Conservation (phyloP, 352 stramenopile genomes). For the Thalassiosira pacifica region DNA sequence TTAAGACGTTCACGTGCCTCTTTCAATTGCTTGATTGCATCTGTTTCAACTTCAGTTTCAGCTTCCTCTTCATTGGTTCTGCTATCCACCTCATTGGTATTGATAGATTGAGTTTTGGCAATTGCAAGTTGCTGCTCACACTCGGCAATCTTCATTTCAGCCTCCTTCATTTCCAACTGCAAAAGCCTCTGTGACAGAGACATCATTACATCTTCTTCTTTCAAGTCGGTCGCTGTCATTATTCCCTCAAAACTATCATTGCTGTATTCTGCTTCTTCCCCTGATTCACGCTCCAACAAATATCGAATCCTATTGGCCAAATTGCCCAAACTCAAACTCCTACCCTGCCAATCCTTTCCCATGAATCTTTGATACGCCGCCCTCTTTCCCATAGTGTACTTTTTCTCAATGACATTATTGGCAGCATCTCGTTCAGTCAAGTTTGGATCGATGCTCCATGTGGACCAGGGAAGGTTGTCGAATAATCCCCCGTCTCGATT, state of each 20-base stretch:
- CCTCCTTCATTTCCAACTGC: conserved; percentile 77
- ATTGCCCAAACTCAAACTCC: conserved; percentile 73
- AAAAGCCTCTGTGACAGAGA: conserved; percentile 68
- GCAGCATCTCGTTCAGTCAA: conserved; percentile 75
- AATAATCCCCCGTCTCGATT: conserved; percentile 83
- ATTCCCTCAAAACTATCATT: conserved; percentile 18
- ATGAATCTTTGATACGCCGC: conserved; percentile 83
- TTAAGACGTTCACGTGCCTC: conserved; percentile 40
- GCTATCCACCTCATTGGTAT: conserved; percentile 3
- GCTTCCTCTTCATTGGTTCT: no score
- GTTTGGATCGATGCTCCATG: conserved; percentile 77
- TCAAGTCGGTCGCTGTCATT: not conserved
- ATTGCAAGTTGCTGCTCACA: conserved; percentile 76
- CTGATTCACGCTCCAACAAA: conserved; percentile 40
- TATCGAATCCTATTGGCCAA: conserved; percentile 59
- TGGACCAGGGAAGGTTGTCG: conserved; percentile 84
- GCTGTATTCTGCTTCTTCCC: conserved; percentile 13
- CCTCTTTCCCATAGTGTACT: conserved; percentile 77
- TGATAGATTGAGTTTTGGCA: conserved; percentile 19
- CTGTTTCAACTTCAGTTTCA: conserved; percentile 18
- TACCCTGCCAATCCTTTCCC: conserved; percentile 84
- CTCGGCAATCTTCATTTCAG: conserved; percentile 77
- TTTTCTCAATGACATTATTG: conserved; percentile 70
- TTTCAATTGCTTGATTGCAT: conserved; percentile 34
- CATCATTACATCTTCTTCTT: conserved; percentile 28